phyloP scores from a whole-genome alignment of 805 yeast species.

The Hanseniaspora jakobsenii region DNA sequence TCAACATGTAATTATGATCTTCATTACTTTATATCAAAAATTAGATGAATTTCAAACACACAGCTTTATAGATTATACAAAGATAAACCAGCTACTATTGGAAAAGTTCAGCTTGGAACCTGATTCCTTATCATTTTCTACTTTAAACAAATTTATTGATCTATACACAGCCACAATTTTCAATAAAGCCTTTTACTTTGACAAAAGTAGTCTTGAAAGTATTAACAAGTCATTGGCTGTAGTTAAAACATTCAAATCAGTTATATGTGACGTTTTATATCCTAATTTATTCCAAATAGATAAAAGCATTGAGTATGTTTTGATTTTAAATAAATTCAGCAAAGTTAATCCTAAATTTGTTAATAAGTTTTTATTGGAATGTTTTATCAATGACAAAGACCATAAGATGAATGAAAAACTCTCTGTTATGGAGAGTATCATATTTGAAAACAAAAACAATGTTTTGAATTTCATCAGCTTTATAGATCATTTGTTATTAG shows the following conservation, averaged over 20 bases:
- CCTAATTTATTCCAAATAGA: conserved; percentile 3
- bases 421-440: background rate
- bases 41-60: conserved; percentile 3
- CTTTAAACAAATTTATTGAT: background rate
- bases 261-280: background rate
- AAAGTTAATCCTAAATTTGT: conserved; percentile 4
- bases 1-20: too few relatives aligned
- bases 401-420: background rate
- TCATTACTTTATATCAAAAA: background rate
- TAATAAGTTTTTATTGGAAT: conserved; percentile 6
- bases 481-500: conserved; percentile 9
- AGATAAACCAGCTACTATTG: background rate
- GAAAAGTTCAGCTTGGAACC: background rate
- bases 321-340: background rate
- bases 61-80: background rate
- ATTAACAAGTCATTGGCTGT: conserved; percentile 7
- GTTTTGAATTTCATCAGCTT: background rate
- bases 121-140: too few relatives aligned
- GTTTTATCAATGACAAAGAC: background rate
- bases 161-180: conserved; percentile 3
- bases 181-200: conserved; percentile 7
- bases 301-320: conserved; percentile 4
- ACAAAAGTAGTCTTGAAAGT: background rate
- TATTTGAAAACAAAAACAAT: background rate
- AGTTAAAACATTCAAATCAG: conserved; percentile 9